These are phyloP conservation scores for Xylariaceae sp. DNA, from an alignment of 2,329 filamentous ascomycete species.

Conservation along the genomic window DNA sequence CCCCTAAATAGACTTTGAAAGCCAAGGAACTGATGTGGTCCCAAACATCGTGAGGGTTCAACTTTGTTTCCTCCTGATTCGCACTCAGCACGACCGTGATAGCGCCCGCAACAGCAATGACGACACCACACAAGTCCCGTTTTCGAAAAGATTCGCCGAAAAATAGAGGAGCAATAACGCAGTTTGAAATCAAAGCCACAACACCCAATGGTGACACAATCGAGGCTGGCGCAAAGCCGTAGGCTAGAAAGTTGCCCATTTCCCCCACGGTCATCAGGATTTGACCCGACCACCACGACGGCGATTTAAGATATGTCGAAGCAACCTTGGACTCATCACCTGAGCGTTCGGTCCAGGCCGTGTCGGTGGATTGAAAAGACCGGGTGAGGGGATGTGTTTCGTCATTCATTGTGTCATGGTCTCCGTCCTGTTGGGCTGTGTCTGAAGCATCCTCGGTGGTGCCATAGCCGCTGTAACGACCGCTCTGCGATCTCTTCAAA, in stretches of 20 bases:
- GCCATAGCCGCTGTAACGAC: constrained; percentile 24
- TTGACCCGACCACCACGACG: constrained; percentile 96
- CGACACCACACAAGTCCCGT: constrained; percentile 81
- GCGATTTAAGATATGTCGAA: constrained; percentile 79
- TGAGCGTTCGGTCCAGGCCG: constrained; percentile 33
- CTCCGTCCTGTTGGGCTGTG: constrained; percentile 29
- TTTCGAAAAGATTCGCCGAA: constrained; percentile 85
- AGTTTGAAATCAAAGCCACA: constrained; percentile 95
- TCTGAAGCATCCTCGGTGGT: constrained; percentile 18
- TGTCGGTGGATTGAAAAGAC: constrained; percentile 43
- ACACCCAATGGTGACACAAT: constrained; percentile 96
- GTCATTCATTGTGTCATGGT: constrained; percentile 30
- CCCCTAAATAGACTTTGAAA: constrained; percentile 83
- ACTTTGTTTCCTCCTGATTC: constrained; percentile 80
- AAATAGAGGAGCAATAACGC: constrained; percentile 90
- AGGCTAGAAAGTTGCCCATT: constrained; percentile 93
- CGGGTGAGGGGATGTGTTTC: constrained; percentile 50
- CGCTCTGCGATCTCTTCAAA: constrained; percentile 40
- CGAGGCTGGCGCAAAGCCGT: constrained; percentile 94
- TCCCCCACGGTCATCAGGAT: constrained; percentile 90
- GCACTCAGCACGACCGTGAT: constrained; percentile 92
- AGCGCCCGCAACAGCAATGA: constrained; percentile 81
- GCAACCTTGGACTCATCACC: constrained; percentile 35
- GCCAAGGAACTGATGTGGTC: constrained; percentile 79
- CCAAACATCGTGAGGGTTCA: constrained; percentile 89